Evolutionary conservation across 192 early-diverging fungal species (phyloP).

Genomic region (Powellomyces hirtus): DNA sequence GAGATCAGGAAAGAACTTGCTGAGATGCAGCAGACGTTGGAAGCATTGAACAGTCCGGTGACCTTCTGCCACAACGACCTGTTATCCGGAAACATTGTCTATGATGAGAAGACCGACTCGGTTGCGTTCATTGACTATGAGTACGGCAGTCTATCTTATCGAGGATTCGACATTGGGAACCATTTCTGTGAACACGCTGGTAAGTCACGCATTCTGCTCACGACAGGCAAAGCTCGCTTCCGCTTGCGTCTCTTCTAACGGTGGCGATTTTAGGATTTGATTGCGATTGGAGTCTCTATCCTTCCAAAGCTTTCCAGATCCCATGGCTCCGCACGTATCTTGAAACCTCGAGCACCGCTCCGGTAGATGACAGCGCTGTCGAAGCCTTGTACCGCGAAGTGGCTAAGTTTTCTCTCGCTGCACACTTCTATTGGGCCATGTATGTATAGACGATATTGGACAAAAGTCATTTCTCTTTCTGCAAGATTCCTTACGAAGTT

Average conservation of each 20-base stretch:
- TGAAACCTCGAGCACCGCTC: slow-evolving; percentile 1
- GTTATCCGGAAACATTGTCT: slow-evolving; percentile 87
- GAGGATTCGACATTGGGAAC: slow-evolving; percentile 94
- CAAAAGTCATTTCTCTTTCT: not conserved
- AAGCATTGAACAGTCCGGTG: slow-evolving; percentile 67
- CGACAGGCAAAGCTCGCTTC: too few species aligned
- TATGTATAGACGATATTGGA: too few species aligned
- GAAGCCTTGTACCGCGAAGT: slow-evolving; percentile 73
- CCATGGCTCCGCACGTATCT: slow-evolving; percentile 79
- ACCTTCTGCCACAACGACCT: slow-evolving; percentile 95
- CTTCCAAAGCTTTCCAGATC: slow-evolving; percentile 64
- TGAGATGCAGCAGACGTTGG: slow-evolving; percentile 54
- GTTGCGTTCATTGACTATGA: slow-evolving; percentile 93
- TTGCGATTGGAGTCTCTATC: slow-evolving; percentile 87
- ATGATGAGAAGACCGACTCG: slow-evolving; percentile 44
- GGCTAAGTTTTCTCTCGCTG: slow-evolving; percentile 77
- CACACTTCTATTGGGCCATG: slow-evolving; percentile 88
- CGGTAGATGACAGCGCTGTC: slow-evolving; percentile 47
- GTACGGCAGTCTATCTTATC: slow-evolving; percentile 79
- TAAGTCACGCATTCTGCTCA: slow-evolving; percentile 1
- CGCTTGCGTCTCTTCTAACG: not conserved
- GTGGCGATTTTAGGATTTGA: slow-evolving; percentile 84
- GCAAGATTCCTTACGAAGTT: not conserved
- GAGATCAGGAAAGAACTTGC: slow-evolving; percentile 37
- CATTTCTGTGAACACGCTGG: slow-evolving; percentile 94